Percentiles rank a stretch among this genome's conserved stretches.
Evolutionary conservation across 441 rosid genomes (phyloP).

Genomic region (Euphorbia schlechtendalii): DNA sequence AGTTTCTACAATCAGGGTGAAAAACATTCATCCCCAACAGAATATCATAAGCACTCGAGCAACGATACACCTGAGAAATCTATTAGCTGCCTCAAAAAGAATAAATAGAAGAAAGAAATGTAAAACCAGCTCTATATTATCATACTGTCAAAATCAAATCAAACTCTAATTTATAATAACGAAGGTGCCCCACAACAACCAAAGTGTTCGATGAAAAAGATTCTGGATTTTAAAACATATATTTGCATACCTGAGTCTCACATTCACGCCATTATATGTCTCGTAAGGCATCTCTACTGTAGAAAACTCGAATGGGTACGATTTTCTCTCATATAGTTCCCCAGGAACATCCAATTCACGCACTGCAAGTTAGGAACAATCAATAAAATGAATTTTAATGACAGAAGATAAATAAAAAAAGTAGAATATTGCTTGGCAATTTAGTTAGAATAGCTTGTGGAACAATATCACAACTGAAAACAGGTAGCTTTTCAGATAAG

Average conservation of each 20-base stretch:
- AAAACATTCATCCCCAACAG: background rate
- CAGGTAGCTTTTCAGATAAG: constrained; percentile 3
- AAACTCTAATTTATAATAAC: background rate
- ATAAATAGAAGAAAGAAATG: background rate
- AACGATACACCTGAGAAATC: background rate
- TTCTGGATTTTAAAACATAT: background rate
- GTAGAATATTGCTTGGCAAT: background rate
- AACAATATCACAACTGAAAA: background rate
- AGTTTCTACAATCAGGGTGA: background rate
- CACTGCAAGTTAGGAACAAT: constrained; percentile 33
- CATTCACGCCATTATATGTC: constrained; percentile 83
- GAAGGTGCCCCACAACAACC: background rate
- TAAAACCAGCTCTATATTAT: background rate
- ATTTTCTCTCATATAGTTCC: constrained; percentile 77
- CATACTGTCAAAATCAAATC: background rate
- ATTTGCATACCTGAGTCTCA: constrained; percentile 40
- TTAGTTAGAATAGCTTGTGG: background rate
- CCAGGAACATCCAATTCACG: constrained; percentile 95
- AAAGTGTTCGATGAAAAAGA: constrained; percentile 6
- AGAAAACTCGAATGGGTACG: constrained; percentile 87
- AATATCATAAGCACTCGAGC: background rate
- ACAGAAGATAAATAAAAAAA: background rate
- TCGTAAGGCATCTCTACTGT: constrained; percentile 91
- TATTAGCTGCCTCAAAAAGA: background rate
- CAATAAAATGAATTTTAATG: background rate